Conservation (phyloP, 495 filamentous ascomycete species). For the Penicillium egyptiacum region DNA sequence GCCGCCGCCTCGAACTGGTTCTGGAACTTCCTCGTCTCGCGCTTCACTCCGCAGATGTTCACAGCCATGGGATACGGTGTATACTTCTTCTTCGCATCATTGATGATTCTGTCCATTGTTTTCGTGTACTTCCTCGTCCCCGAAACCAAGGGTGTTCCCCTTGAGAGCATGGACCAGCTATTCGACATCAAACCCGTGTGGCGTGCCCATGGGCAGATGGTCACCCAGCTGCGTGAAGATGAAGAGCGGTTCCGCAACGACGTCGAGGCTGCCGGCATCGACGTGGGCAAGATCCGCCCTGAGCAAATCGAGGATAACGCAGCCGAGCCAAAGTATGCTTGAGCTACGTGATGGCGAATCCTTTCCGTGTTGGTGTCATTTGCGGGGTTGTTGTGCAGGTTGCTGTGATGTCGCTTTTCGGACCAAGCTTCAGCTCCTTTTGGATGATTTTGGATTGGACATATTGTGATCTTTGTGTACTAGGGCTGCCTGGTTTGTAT, state of each 20-base stretch:
- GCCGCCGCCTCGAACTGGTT: conserved; percentile 73
- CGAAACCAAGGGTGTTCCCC: conserved; percentile 61
- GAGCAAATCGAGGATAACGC: conserved; percentile 25
- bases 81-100: conserved; percentile 74
- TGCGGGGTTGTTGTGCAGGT: not conserved
- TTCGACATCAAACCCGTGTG: conserved; percentile 58
- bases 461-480: not conserved
- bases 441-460: not conserved
- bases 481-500: not conserved
- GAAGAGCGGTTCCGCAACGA: conserved; percentile 56
- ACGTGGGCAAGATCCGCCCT: conserved; percentile 17
- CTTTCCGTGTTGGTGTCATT: not conserved
- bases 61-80: conserved; percentile 67
- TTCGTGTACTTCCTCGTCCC: conserved; percentile 69
- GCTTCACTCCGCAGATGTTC: conserved; percentile 79
- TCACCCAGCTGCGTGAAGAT: conserved; percentile 48
- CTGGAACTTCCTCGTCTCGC: conserved; percentile 71
- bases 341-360: not conserved
- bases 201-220: conserved; percentile 52
- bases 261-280: conserved; percentile 38
- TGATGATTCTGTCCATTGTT: conserved; percentile 65
- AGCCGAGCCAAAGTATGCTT: conserved; percentile 20
- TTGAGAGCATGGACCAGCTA: conserved; percentile 55
- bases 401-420: not conserved
- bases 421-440: not conserved